Percentiles rank a stretch among this genome's conserved stretches.
phyloP scores from a whole-genome alignment of 2,329 filamentous ascomycete genomes.

The Dothistroma septosporum region DNA sequence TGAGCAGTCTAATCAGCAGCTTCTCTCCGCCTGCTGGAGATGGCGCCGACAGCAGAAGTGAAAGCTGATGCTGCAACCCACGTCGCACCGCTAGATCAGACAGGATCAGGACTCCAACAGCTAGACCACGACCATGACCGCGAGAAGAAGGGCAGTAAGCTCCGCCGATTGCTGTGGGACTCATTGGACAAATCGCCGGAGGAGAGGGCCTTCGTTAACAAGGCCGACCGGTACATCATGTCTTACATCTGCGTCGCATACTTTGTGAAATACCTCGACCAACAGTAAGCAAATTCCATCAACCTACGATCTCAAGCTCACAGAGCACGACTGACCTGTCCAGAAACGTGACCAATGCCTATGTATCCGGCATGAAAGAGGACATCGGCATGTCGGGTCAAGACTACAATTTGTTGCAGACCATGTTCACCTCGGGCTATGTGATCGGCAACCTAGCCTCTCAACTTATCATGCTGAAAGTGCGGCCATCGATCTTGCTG shows the following conservation, averaged over 20 bases:
- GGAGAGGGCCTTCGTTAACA: slow-evolving; percentile 7
- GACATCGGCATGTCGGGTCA: slow-evolving; percentile 42
- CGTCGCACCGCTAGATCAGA: not conserved
- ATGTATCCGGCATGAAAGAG: slow-evolving; percentile 53
- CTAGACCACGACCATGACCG: not conserved
- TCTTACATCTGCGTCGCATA: slow-evolving; percentile 8
- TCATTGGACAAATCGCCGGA: slow-evolving; percentile 5
- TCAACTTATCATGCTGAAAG: slow-evolving; percentile 8
- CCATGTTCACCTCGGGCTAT: slow-evolving; percentile 6
- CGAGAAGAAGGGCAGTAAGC: not conserved
- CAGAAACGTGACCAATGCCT: slow-evolving; percentile 35
- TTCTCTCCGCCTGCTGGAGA: not conserved
- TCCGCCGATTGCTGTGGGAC: slow-evolving; percentile 5
- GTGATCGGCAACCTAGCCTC: slow-evolving; percentile 7
- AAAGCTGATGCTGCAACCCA: not conserved
- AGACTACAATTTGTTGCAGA: slow-evolving; percentile 10
- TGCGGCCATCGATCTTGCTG: slow-evolving; percentile 5
- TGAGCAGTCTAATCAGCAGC: not conserved
- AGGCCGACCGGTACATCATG: slow-evolving; percentile 9
- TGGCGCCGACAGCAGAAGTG: not conserved
- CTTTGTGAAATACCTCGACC: slow-evolving; percentile 8
- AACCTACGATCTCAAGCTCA: too few species aligned
- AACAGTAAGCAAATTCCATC: not conserved
- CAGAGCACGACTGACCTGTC: not conserved
- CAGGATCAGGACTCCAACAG: not conserved